A percentile compares a stretch with the other conserved stretches of the same genome.
Conservation (phyloP, 192 early-diverging fungal genomes). For the Entomortierella lignicola region DNA sequence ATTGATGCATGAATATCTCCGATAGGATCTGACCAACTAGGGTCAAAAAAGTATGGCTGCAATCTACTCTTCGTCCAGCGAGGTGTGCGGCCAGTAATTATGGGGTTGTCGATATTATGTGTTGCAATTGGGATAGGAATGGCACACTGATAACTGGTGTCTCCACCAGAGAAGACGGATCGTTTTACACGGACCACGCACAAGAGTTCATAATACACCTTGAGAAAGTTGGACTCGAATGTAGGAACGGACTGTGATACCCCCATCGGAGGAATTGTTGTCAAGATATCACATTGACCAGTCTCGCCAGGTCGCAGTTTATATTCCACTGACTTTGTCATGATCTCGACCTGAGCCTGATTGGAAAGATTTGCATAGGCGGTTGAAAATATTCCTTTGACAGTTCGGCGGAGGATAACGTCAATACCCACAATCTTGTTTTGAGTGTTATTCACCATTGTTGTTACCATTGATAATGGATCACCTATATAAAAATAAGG, state of each 20-base stretch:
- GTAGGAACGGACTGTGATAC: slow-evolving; percentile 32
- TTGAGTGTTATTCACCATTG: slow-evolving; percentile 34
- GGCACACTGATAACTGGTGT: slow-evolving; percentile 28
- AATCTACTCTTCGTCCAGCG: slow-evolving; percentile 50
- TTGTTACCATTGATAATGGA: slow-evolving; percentile 42
- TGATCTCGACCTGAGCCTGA: slow-evolving; percentile 36
- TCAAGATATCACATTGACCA: slow-evolving; percentile 41
- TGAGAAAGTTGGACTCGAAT: slow-evolving; percentile 52
- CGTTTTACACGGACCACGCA: slow-evolving; percentile 42
- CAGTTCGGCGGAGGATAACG: slow-evolving; percentile 32
- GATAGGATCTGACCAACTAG: slow-evolving; percentile 23
- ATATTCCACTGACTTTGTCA: slow-evolving; percentile 41
- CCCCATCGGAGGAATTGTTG: slow-evolving; percentile 41
- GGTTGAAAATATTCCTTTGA: slow-evolving; percentile 29
- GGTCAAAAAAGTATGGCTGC: slow-evolving; percentile 50
- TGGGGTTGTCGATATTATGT: slow-evolving; percentile 49
- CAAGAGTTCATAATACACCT: slow-evolving; percentile 44
- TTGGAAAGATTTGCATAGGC: slow-evolving; percentile 44
- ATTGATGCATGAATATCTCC: slow-evolving; percentile 23
- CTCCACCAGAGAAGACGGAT: slow-evolving; percentile 45
- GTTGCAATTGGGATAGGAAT: slow-evolving; percentile 47
- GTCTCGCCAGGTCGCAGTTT: slow-evolving; percentile 45
- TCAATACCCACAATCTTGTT: slow-evolving; percentile 43
- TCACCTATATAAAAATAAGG: slow-evolving; percentile 25
- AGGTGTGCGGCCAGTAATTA: slow-evolving; percentile 39